phyloP scores from a whole-genome alignment of 805 yeast genomes.

The Candida palmyrensis region DNA sequence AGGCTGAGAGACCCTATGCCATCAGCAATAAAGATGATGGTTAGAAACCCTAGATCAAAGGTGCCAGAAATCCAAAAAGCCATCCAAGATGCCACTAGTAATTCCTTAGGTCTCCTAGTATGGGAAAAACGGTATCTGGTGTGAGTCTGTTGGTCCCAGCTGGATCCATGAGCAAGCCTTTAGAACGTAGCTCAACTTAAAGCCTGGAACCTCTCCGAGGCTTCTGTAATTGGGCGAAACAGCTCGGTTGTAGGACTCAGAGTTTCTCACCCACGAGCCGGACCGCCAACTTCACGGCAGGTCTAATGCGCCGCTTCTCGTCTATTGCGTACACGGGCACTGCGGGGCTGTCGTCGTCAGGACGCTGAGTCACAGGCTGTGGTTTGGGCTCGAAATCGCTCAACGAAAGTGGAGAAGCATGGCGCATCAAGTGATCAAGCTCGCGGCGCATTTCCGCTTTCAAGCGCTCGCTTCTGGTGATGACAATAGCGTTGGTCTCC shows the following conservation, averaged over 20 bases:
- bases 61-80: slow-evolving; percentile 1
- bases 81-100: slow-evolving; percentile 7
- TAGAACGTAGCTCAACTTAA: too few species aligned
- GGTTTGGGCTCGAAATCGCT: slow-evolving; percentile 50
- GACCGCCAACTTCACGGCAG: slow-evolving; percentile 65
- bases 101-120: too few species aligned
- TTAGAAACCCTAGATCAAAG: background rate
- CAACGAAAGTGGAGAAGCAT: slow-evolving; percentile 49
- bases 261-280: slow-evolving; percentile 54
- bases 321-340: slow-evolving; percentile 31
- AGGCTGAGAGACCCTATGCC: too few species aligned
- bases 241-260: slow-evolving; percentile 10
- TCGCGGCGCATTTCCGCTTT: slow-evolving; percentile 57
- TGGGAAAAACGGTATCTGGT: too few species aligned
- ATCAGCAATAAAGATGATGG: too few species aligned
- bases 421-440: slow-evolving; percentile 50
- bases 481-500: slow-evolving; percentile 78
- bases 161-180: background rate
- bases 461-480: slow-evolving; percentile 63
- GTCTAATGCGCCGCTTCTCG: slow-evolving; percentile 55
- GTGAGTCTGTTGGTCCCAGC: too few species aligned
- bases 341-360: slow-evolving; percentile 3
- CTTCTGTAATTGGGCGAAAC: too few species aligned
- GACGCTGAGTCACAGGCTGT: slow-evolving; percentile 3
- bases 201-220: too few species aligned